Conservation (phyloP, 345 rosid genomes). For the Geranium brycei region DNA sequence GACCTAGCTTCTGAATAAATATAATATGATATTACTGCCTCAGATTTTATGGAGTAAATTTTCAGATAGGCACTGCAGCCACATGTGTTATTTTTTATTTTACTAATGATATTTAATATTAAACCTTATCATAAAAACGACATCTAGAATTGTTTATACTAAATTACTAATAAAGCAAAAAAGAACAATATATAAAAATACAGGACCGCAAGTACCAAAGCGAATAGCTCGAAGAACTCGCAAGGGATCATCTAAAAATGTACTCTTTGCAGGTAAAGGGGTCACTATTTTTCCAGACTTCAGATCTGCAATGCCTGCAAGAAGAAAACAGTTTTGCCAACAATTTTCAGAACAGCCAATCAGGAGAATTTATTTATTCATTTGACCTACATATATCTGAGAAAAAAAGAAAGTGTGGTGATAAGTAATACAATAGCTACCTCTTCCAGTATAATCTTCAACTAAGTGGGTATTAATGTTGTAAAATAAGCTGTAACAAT, state of each 20-base stretch:
- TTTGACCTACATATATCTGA: not conserved
- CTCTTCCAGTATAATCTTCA: constrained; percentile 89
- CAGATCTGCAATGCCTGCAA: constrained; percentile 66
- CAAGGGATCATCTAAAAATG: constrained; percentile 91
- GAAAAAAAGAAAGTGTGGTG: not conserved
- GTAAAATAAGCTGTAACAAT: constrained; percentile 67
- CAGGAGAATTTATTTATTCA: too few relatives aligned
- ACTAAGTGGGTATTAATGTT: constrained; percentile 57
- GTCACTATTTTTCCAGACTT: constrained; percentile 75
- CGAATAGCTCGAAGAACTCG: constrained; percentile 96
- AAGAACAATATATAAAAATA: not conserved
- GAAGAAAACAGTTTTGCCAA: constrained; percentile 1
- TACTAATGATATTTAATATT: too few relatives aligned
- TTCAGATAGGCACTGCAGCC: not conserved
- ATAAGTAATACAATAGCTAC: constrained; percentile 14
- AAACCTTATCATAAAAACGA: not conserved
- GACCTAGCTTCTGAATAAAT: not conserved
- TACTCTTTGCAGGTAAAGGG: constrained; percentile 73
- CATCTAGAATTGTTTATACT: not conserved
- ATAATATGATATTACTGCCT: not conserved
- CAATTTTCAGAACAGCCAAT: too few relatives aligned
- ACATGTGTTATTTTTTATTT: too few relatives aligned
- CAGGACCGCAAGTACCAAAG: constrained; percentile 44
- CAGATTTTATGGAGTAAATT: not conserved
- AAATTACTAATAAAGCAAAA: not conserved